phyloP scores from a whole-genome alignment of 768 basidiomycete genomes.

The Naganishia onofrii region DNA sequence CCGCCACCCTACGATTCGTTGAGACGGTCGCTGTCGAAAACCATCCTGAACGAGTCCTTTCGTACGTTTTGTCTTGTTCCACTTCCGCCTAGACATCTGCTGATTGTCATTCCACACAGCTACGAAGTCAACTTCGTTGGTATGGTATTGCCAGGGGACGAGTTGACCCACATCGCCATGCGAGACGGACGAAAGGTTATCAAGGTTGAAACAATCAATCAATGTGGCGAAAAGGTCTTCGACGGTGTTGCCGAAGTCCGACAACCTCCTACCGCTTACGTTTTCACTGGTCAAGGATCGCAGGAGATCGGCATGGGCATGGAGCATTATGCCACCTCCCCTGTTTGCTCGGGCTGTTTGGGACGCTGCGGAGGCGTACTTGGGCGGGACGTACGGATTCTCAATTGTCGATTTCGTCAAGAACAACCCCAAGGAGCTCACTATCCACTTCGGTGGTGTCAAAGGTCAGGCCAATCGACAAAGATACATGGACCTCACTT shows the following conservation, averaged over 20 bases:
- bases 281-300: constrained; percentile 97
- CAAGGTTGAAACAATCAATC: constrained; percentile 79
- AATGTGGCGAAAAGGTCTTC: constrained; percentile 83
- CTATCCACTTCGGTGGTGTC: constrained; percentile 97
- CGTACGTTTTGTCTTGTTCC: constrained; percentile 58
- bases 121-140: constrained; percentile 95
- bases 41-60: constrained; percentile 80
- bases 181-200: constrained; percentile 88
- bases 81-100: background rate
- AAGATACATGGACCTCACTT: constrained; percentile 99
- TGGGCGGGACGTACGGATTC: constrained; percentile 93
- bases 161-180: constrained; percentile 87
- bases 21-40: constrained; percentile 93
- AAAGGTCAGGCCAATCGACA: constrained; percentile 97
- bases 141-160: constrained; percentile 90
- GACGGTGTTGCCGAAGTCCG: constrained; percentile 88
- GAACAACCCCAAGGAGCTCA: constrained; percentile 96
- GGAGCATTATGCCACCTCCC: constrained; percentile 89
- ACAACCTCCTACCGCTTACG: constrained; percentile 86
- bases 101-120: constrained; percentile 53
- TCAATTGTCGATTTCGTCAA: constrained; percentile 98
- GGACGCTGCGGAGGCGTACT: constrained; percentile 91
- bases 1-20: constrained; percentile 85
- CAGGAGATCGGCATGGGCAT: constrained; percentile 99
- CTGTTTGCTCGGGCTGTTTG: constrained; percentile 94